phyloP scores from a whole-genome alignment of 352 stramenopile genomes.

The Albugo candida region DNA sequence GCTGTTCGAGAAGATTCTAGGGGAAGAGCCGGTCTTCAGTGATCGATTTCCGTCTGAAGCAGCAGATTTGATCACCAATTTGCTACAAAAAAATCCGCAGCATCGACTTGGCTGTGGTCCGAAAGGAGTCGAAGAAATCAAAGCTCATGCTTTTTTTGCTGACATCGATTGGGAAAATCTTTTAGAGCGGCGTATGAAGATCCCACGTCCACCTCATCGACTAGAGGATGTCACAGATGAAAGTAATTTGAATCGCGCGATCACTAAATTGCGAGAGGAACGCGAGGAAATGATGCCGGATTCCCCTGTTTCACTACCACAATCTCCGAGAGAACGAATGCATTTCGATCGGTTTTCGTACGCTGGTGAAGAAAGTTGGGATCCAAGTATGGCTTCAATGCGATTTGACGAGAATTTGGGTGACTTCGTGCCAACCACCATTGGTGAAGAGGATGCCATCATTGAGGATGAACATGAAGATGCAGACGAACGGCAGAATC shows the following conservation, averaged over 20 bases:
- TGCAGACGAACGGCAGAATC: constrained; percentile 8
- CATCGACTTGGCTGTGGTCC: constrained; percentile 31
- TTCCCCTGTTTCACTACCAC: constrained; percentile 40
- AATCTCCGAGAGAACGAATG: constrained; percentile 38
- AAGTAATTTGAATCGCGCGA: constrained; percentile 34
- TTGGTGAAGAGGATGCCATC: constrained; percentile 24
- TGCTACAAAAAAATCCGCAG: constrained; percentile 34
- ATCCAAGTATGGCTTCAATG: constrained; percentile 43
- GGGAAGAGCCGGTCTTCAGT: constrained; percentile 46
- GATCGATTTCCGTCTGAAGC: constrained; percentile 46
- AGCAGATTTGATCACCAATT: constrained; percentile 33
- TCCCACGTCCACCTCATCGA: constrained; percentile 42
- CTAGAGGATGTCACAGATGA: constrained; percentile 54
- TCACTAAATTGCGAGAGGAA: constrained; percentile 44
- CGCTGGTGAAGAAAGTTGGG: constrained; percentile 33
- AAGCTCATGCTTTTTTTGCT: constrained; percentile 39
- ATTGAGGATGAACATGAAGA: constrained; percentile 21
- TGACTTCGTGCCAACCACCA: constrained; percentile 31
- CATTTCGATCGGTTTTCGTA: constrained; percentile 65
- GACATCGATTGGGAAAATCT: constrained; percentile 55
- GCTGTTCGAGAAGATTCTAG: constrained; percentile 64
- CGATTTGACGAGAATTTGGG: constrained; percentile 33
- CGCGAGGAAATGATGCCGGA: constrained; percentile 55
- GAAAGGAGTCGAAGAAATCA: constrained; percentile 48
- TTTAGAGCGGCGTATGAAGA: constrained; percentile 31